phyloP scores from a whole-genome alignment of 169 alveolate genomes.

The Besnoitia besnoiti region DNA sequence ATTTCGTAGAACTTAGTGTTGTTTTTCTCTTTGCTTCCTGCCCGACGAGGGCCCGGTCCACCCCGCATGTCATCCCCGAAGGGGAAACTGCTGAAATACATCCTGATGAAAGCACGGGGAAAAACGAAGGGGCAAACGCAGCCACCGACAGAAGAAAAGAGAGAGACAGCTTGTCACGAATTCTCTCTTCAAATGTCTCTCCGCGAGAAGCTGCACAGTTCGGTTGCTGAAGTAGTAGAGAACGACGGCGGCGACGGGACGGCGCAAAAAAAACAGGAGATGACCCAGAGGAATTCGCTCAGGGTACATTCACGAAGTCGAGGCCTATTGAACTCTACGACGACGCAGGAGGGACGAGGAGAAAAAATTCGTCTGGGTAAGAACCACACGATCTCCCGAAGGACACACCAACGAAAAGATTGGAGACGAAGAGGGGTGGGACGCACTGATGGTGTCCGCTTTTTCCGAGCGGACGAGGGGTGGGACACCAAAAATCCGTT shows the following conservation, averaged over 20 bases:
- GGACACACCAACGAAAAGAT: background rate
- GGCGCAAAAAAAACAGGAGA: too few relatives aligned
- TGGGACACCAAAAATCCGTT: background rate
- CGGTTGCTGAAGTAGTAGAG: too few relatives aligned
- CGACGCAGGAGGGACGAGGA: background rate
- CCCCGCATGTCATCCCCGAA: conserved; percentile 67
- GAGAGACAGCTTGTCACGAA: background rate
- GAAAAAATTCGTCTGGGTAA: background rate
- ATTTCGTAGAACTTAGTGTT: conserved; percentile 86
- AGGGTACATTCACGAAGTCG: too few relatives aligned
- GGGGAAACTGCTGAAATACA: conserved; percentile 72
- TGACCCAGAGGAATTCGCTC: too few relatives aligned
- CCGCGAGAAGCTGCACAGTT: background rate
- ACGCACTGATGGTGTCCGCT: background rate
- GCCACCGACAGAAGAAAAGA: background rate
- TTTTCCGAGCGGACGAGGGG: background rate
- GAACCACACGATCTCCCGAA: background rate
- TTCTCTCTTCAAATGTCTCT: background rate
- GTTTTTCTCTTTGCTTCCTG: conserved; percentile 78
- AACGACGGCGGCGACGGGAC: too few relatives aligned
- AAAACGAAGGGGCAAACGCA: background rate
- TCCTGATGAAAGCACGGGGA: conserved; percentile 3
- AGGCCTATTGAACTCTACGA: too few relatives aligned
- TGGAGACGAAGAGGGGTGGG: background rate
- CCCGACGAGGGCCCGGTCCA: conserved; percentile 48